Conservation (phyloP, 441 rosid species). For the Bocquillonia castaneifolia region DNA sequence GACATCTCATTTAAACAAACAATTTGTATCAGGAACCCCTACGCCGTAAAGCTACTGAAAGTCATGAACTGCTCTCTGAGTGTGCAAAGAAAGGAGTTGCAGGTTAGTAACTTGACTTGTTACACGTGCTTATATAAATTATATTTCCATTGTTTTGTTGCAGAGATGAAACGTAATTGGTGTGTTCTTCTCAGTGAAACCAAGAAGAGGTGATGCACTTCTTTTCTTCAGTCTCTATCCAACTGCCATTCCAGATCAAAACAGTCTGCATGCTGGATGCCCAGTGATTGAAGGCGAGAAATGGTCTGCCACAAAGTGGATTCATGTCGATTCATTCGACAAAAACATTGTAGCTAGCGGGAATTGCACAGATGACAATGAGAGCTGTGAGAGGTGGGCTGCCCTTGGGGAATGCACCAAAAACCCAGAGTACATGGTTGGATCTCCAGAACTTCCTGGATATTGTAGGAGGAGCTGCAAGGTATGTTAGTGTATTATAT, state of each 20-base stretch:
- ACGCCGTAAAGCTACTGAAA: conserved; percentile 45
- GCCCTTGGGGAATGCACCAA: conserved; percentile 85
- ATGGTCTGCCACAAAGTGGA: conserved; percentile 99
- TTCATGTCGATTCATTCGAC: conserved; percentile 84
- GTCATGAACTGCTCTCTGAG: conserved; percentile 68
- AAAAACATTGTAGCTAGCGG: conserved; percentile 45
- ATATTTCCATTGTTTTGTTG: neutral
- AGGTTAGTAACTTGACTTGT: conserved; percentile 36
- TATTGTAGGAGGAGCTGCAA: conserved; percentile 84
- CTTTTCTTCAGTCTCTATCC: conserved; percentile 84
- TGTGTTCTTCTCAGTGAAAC: conserved; percentile 52
- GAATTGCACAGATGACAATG: conserved; percentile 61
- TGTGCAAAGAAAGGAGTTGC: conserved; percentile 90
- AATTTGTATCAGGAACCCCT: conserved; percentile 49
- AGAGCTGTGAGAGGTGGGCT: conserved; percentile 87
- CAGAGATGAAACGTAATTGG: conserved; percentile 12
- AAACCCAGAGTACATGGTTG: conserved; percentile 80
- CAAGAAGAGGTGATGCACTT: conserved; percentile 77
- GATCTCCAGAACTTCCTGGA: conserved; percentile 68
- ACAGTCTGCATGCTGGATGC: conserved; percentile 90
- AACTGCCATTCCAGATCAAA: conserved; percentile 64
- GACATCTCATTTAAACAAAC: conserved; percentile 10
- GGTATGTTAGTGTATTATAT: conserved; percentile 42
- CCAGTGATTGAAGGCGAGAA: conserved; percentile 94
- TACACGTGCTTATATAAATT: neutral